Percentiles rank a stretch among this genome's conserved stretches.
Conservation (phyloP, 2,329 filamentous ascomycete species). For the Karstenula rhodostoma region DNA sequence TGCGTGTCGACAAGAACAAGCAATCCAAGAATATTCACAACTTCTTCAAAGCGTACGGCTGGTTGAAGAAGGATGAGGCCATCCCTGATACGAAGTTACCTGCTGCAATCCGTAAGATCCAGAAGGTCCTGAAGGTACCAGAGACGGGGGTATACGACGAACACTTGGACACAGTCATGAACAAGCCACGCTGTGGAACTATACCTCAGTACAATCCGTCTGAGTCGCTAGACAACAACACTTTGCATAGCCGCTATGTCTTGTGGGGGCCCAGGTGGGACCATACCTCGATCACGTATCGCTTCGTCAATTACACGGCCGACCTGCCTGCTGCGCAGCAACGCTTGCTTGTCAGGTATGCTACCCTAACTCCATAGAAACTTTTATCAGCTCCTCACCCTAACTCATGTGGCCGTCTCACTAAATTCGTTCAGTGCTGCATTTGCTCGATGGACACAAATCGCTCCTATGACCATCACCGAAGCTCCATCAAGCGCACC, state of each 20-base stretch:
- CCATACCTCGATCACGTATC: slow-evolving; percentile 35
- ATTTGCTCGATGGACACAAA: slow-evolving; percentile 37
- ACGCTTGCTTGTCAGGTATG: slow-evolving; percentile 33
- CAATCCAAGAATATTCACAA: slow-evolving; percentile 39
- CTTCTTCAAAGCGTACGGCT: slow-evolving; percentile 41
- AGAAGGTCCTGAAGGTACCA: slow-evolving; percentile 34
- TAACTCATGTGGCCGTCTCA: neutral
- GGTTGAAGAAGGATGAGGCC: slow-evolving; percentile 29
- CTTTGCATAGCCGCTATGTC: slow-evolving; percentile 32
- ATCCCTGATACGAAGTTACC: slow-evolving; percentile 35
- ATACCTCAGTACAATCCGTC: slow-evolving; percentile 33
- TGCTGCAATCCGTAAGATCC: slow-evolving; percentile 38
- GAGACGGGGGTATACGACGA: slow-evolving; percentile 37
- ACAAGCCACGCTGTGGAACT: slow-evolving; percentile 35
- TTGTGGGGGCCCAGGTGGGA: slow-evolving; percentile 42
- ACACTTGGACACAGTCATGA: slow-evolving; percentile 35
- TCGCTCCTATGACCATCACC: slow-evolving; percentile 29
- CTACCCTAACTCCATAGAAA: neutral
- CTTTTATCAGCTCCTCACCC: neutral
- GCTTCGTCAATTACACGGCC: slow-evolving; percentile 34
- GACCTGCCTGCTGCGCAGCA: slow-evolving; percentile 31
- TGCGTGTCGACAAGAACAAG: slow-evolving; percentile 25
- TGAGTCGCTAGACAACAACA: slow-evolving; percentile 21
- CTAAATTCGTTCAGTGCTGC: slow-evolving; percentile 23
- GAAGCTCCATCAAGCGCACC: slow-evolving; percentile 23